Conservation (phyloP, 495 filamentous ascomycete genomes). For the Elasticomyces elasticus region DNA sequence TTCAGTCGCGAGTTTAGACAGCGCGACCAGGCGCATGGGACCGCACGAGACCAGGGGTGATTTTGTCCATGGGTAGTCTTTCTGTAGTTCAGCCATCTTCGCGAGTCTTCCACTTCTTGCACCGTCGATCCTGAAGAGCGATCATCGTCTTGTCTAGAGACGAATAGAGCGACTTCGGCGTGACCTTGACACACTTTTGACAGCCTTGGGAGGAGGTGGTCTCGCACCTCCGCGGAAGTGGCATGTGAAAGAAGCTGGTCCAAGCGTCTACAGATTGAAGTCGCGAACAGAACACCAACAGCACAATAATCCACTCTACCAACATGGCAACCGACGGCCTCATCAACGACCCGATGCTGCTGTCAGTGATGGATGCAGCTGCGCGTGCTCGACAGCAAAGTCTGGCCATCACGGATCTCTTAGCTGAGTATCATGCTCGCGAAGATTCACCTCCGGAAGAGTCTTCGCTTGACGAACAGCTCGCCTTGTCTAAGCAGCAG, state of each 20-base stretch:
- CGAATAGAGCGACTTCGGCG: neutral
- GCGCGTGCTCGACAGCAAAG: conserved; percentile 63
- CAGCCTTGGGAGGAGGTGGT: neutral
- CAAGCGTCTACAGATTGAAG: neutral
- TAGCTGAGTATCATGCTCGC: conserved; percentile 39
- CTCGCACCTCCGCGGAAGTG: neutral
- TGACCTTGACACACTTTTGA: neutral
- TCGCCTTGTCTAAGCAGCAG: conserved; percentile 63
- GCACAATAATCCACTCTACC: neutral
- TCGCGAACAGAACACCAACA: neutral
- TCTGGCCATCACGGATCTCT: conserved; percentile 53
- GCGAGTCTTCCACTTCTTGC: too few relatives aligned
- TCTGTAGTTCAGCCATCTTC: conserved; percentile 20
- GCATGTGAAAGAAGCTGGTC: neutral
- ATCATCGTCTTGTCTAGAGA: neutral
- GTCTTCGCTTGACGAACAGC: conserved; percentile 40
- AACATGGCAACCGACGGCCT: conserved; percentile 47
- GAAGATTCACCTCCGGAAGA: conserved; percentile 27
- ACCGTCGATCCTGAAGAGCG: neutral
- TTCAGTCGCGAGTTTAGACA: conserved; percentile 46
- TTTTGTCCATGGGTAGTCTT: conserved; percentile 53
- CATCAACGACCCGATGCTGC: conserved; percentile 60
- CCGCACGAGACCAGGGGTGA: conserved; percentile 55
- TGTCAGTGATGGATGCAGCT: conserved; percentile 60
- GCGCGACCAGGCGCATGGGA: conserved; percentile 64